Conservation (phyloP, 2,329 filamentous ascomycete species). For the Ophiostoma angusticollis region DNA sequence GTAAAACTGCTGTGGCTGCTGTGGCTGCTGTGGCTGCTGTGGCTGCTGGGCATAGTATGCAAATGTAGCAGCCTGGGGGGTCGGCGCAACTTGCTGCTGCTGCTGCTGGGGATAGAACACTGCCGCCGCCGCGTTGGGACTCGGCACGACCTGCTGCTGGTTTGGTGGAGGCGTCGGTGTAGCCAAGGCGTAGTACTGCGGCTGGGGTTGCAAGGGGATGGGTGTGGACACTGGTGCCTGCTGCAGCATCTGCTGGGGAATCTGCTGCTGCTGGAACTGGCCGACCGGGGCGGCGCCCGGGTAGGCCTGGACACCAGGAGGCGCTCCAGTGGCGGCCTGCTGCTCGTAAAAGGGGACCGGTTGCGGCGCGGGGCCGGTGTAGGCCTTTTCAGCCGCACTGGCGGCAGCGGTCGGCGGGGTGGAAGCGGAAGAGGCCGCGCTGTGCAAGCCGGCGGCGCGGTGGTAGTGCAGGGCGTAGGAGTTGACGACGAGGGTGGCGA, state of each 20-base stretch:
- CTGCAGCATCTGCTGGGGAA: not conserved
- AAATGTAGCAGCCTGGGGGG: no score
- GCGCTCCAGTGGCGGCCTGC: not conserved
- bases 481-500: slow-evolving; percentile 29
- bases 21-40: not conserved
- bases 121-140: not conserved
- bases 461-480: slow-evolving; percentile 30
- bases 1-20: not conserved
- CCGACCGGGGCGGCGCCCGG: not conserved
- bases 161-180: not conserved
- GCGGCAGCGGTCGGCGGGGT: slow-evolving; percentile 2
- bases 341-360: slow-evolving; percentile 11
- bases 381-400: slow-evolving; percentile 14
- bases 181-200: slow-evolving; percentile 5
- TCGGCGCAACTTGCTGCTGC: no score
- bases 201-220: slow-evolving; percentile 10
- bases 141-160: not conserved
- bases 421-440: slow-evolving; percentile 16
- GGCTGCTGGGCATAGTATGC: not conserved
- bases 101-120: not conserved
- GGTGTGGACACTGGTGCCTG: slow-evolving; percentile 2
- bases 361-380: slow-evolving; percentile 5
- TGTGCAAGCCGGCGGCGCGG: slow-evolving; percentile 29
- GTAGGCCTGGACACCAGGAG: no score
- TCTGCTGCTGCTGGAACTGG: not conserved